Conservation (phyloP, 495 filamentous ascomycete genomes). For the Durotheca rogersii region DNA sequence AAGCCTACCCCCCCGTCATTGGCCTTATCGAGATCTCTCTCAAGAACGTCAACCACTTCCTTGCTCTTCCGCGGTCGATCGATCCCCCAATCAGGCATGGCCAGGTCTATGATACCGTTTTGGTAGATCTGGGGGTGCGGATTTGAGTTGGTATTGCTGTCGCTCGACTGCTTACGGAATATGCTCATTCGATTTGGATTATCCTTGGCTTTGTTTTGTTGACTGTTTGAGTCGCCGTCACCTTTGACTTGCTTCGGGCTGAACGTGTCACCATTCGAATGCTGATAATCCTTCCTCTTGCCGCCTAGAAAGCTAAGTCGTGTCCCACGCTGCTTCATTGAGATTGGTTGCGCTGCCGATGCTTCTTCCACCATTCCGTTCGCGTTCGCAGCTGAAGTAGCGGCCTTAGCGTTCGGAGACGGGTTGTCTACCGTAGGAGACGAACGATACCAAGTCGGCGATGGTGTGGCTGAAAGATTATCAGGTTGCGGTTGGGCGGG, state of each 20-base stretch:
- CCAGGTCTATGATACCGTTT: conserved; percentile 35
- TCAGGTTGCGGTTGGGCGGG: conserved; percentile 39
- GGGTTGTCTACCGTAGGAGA: conserved; percentile 33
- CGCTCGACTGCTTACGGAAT: conserved; percentile 31
- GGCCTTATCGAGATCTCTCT: conserved; percentile 27
- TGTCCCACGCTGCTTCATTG: conserved; percentile 46
- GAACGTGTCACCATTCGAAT: conserved; percentile 21
- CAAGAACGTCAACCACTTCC: conserved; percentile 31
- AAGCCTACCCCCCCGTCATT: conserved; percentile 39
- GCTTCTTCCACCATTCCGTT: conserved; percentile 45
- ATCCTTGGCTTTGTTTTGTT: conserved; percentile 33
- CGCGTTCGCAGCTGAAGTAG: conserved; percentile 24
- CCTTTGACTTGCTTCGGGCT: conserved; percentile 32
- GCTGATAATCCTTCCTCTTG: conserved; percentile 40
- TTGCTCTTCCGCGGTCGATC: conserved; percentile 32
- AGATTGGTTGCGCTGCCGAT: conserved; percentile 38
- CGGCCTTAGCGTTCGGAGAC: conserved; percentile 26
- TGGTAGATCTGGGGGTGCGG: conserved; percentile 13
- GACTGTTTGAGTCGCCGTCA: conserved; percentile 34
- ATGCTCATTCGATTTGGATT: conserved; percentile 29
- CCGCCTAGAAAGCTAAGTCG: conserved; percentile 51
- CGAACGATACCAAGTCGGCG: conserved; percentile 45
- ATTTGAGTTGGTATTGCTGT: conserved; percentile 27
- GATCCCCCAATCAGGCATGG: conserved; percentile 28
- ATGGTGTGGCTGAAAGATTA: conserved; percentile 36